Evolutionary conservation across 345 rosid species (phyloP), one percentile per base, ranked within the genome.

Genomic region (Eucalyptus cladocalyx): DNA sequence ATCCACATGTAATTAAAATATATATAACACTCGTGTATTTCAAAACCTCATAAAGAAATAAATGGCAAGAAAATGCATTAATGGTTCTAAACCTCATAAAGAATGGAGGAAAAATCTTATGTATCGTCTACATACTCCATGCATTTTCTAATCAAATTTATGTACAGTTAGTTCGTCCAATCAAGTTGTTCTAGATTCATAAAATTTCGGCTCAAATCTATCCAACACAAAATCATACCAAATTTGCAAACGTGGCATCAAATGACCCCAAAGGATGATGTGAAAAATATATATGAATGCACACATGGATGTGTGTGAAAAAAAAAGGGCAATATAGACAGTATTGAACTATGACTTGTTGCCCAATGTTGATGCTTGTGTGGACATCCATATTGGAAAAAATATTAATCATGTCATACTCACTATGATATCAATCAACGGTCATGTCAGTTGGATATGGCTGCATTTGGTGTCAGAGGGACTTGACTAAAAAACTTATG

Each of bases 341-440:
- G 0, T 56, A 9, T 54, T 54, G 3, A 56, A 58, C 0, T 58
- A 24, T 58, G 7, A 58, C n/a, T 26, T 11, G n/a, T 58, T 58
- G 2, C 65, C 65, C n/a, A 11, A 26, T 60, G 67, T 60, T 26
- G 67, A 60, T 4, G 1, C 67, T 60, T 0, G 3, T 58, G 65
- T 60, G 67, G n/a, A 60, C 4, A 0, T 58, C 4, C 11, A 26
- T 2, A 58, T 58, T 28, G 16, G 16, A 60, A 60, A 60, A 60
- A 60, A 5, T 0, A 7, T 58, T 58, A 26, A 58, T 58, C n/a
- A 58, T 12, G n/a, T 11, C 67, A 58, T 58, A 11, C 0, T 58
- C 16, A 26, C 1, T 26, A 11, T 0, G 16, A 60, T 60, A 26
- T 60, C 16, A 60, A 4, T 60, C 2, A 0, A 28, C 3, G 0